Percentiles rank a stretch among this genome's conserved stretches.
Evolutionary conservation across 106 monocot species (phyloP).

Genomic region (Platanthera zijinensis): DNA sequence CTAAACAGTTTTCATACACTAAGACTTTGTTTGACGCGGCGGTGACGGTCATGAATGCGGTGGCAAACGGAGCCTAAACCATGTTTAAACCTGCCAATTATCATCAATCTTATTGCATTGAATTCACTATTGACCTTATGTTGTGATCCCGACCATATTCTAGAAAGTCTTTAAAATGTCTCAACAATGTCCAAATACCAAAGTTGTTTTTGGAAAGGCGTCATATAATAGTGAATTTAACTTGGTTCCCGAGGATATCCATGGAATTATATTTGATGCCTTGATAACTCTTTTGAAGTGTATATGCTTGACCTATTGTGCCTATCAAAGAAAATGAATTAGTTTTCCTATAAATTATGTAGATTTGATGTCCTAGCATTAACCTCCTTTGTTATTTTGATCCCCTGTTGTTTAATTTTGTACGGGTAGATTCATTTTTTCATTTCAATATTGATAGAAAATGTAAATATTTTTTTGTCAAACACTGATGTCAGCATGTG

Average conservation of each 20-base stretch:
- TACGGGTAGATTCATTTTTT: not conserved
- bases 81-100: not conserved
- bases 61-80: not conserved
- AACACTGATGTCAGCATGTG: not conserved
- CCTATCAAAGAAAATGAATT: not conserved
- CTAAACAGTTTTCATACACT: no score
- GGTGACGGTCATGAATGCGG: no score
- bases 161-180: not conserved
- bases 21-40: no score
- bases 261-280: not conserved
- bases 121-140: not conserved
- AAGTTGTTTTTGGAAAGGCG: not conserved
- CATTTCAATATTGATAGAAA: conserved; percentile 2
- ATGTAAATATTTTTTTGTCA: not conserved
- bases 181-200: not conserved
- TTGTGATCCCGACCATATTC: not conserved
- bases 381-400: not conserved
- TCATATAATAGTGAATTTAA: not conserved
- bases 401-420: conserved; percentile 4
- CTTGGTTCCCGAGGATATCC: not conserved
- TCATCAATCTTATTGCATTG: not conserved
- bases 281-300: not conserved
- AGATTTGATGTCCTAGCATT: no score
- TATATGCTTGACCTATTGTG: not conserved
- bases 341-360: no score